A percentile compares a stretch with the other conserved stretches of the same genome.
Evolutionary conservation across 768 basidiomycete genomes (phyloP).

Genomic region (Suillus luteus): DNA sequence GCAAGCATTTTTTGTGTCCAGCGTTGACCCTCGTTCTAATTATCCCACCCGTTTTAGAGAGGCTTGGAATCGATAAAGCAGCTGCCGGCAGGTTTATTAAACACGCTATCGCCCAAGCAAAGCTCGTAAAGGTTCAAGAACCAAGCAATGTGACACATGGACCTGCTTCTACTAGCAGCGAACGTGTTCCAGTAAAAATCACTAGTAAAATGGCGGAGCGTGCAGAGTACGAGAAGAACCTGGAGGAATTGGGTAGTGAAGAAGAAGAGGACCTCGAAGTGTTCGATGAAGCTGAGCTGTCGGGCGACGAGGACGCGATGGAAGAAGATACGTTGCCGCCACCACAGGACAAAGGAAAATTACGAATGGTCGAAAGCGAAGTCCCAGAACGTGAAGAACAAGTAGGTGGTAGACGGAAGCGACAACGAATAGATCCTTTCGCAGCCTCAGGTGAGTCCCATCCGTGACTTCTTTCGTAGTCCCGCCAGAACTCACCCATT

Average conservation of each 20-base stretch:
- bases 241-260: constrained; percentile 45
- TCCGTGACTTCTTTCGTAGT: not conserved
- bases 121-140: constrained; percentile 39
- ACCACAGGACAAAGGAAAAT: constrained; percentile 36
- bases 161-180: constrained; percentile 21
- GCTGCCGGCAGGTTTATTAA: constrained; percentile 85
- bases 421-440: constrained; percentile 64
- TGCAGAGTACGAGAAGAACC: constrained; percentile 58
- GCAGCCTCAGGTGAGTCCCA: constrained; percentile 44
- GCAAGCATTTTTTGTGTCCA: constrained; percentile 12
- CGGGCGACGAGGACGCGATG: constrained; percentile 16
- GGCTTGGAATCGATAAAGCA: constrained; percentile 65
- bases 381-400: constrained; percentile 15
- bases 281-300: constrained; percentile 31
- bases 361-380: constrained; percentile 36
- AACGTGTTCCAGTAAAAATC: constrained; percentile 51
- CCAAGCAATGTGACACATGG: constrained; percentile 12
- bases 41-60: constrained; percentile 32
- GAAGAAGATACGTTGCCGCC: constrained; percentile 11
- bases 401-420: constrained; percentile 44
- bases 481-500: not conserved
- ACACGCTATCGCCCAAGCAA: constrained; percentile 72
- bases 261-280: constrained; percentile 45
- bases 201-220: constrained; percentile 78
- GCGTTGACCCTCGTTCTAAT: not conserved